phyloP scores from a whole-genome alignment of 371 early-diverging fungal species.

The Mortierella sp. region DNA sequence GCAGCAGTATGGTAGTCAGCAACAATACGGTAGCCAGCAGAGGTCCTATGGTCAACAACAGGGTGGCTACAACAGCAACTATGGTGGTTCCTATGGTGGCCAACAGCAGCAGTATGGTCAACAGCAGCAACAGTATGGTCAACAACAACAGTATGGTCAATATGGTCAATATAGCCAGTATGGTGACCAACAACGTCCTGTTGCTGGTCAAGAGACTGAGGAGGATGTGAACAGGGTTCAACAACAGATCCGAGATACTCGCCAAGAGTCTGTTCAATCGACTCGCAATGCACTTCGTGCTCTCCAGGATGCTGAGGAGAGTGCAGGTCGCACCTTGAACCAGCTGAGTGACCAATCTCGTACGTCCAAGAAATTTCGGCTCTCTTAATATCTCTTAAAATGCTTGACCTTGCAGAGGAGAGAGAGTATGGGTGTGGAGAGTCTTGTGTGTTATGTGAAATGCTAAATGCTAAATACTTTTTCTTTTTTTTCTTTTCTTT shows the following conservation, averaged over 20 bases:
- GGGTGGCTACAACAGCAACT: not conserved
- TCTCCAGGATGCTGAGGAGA: constrained; percentile 71
- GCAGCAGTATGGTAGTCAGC: constrained; percentile 28
- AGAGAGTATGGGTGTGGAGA: constrained; percentile 61
- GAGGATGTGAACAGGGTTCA: constrained; percentile 70
- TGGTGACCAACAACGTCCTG: constrained; percentile 27
- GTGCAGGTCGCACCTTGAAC: constrained; percentile 70
- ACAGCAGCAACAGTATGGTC: constrained; percentile 33
- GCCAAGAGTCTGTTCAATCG: constrained; percentile 79
- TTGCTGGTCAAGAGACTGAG: constrained; percentile 68
- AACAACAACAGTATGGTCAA: constrained; percentile 36
- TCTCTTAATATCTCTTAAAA: too few relatives aligned
- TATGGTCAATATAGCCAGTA: constrained; percentile 30
- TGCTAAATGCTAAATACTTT: too few relatives aligned
- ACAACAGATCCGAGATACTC: constrained; percentile 72
- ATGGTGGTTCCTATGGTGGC: constrained; percentile 6
- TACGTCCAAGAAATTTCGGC: too few relatives aligned
- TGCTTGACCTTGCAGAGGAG: too few relatives aligned
- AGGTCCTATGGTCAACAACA: constrained; percentile 19
- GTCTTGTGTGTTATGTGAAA: too few relatives aligned
- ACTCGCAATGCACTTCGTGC: constrained; percentile 78
- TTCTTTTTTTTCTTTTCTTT: not conserved
- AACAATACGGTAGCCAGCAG: constrained; percentile 39
- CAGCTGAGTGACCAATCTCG: constrained; percentile 73
- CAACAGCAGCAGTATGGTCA: constrained; percentile 26